phyloP scores from a whole-genome alignment of 306 rosid genomes.

The Cajanus cajan region DNA sequence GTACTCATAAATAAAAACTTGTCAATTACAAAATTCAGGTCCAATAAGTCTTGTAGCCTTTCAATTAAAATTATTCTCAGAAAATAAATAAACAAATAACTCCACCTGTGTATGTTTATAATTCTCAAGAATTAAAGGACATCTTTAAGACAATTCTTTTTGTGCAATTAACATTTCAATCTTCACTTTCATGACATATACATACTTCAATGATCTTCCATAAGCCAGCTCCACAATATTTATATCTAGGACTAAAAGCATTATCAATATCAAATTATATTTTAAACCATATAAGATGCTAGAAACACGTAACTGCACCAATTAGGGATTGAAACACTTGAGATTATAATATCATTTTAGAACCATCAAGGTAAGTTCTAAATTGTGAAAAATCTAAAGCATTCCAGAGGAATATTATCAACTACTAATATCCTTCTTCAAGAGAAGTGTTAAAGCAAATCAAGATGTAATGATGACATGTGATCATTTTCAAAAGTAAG shows the following conservation, averaged over 20 bases:
- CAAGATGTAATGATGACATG: constrained; percentile 20
- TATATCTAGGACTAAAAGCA: neutral
- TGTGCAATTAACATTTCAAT: constrained; percentile 1
- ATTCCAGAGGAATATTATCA: constrained; percentile 1
- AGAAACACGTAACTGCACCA: constrained; percentile 17
- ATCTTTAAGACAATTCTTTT: neutral
- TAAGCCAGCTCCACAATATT: neutral
- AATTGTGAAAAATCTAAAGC: neutral
- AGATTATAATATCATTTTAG: neutral
- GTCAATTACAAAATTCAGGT: neutral
- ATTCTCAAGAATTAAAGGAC: neutral
- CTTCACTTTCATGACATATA: constrained; percentile 5
- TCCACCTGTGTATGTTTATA: neutral
- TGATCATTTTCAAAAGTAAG: constrained; percentile 4
- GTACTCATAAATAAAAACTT: neutral
- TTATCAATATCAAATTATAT: neutral
- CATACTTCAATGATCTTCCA: constrained; percentile 1
- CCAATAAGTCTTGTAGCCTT: neutral
- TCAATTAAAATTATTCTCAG: neutral
- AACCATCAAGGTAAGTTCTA: neutral
- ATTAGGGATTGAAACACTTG: neutral
- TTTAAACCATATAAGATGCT: constrained; percentile 11
- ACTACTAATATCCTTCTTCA: constrained; percentile 11
- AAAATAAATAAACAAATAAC: constrained; percentile 1
- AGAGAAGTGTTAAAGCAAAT: constrained; percentile 12